Evolutionary conservation across 805 yeast species (phyloP).

Genomic region (Sungouiella thailandica): DNA sequence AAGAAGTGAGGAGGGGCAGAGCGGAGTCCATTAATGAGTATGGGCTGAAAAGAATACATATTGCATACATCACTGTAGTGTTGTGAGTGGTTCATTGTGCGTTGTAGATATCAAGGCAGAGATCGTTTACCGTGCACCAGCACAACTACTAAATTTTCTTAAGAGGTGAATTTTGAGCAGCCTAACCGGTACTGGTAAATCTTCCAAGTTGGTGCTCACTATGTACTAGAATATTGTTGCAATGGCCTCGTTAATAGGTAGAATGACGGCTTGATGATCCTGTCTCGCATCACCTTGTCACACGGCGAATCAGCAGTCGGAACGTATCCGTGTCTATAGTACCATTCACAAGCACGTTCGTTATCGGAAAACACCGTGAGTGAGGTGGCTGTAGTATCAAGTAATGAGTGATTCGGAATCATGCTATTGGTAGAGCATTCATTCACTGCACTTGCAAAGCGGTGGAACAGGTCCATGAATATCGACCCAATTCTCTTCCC

Average conservation of each 20-base stretch:
- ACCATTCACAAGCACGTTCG: constrained; percentile 39
- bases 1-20: background rate
- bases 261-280: constrained; percentile 37
- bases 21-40: background rate
- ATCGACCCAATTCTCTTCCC: constrained; percentile 32
- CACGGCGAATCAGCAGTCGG: constrained; percentile 39
- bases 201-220: no score
- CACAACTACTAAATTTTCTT: no score
- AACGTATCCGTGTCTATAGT: constrained; percentile 34
- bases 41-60: background rate
- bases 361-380: constrained; percentile 52
- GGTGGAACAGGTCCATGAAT: constrained; percentile 35
- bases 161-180: no score
- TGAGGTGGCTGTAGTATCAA: constrained; percentile 24
- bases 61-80: no score
- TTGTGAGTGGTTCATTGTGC: no score
- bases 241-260: constrained; percentile 23
- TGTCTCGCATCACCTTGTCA: constrained; percentile 35
- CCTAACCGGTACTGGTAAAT: no score
- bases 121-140: no score
- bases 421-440: background rate
- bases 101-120: no score
- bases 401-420: constrained; percentile 2
- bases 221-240: no score
- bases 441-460: constrained; percentile 17